Conservation (phyloP, 2,329 filamentous ascomycete genomes). For the Aspergillus arachidicola region DNA sequence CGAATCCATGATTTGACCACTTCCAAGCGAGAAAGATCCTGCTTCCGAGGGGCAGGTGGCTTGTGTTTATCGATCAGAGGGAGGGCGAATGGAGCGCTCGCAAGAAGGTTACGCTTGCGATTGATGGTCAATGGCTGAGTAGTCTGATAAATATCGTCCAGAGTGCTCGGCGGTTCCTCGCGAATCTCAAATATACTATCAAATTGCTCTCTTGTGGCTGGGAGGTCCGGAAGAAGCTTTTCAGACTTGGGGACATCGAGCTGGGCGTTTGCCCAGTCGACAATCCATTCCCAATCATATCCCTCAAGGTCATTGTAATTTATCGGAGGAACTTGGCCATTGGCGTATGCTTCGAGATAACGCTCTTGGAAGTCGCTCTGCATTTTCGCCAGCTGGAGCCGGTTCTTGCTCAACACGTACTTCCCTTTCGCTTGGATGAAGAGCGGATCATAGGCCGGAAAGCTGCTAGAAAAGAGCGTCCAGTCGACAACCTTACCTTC, state of each 20-base stretch:
- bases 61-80: slow-evolving; percentile 21
- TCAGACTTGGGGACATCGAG: slow-evolving; percentile 43
- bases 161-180: slow-evolving; percentile 32
- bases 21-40: slow-evolving; percentile 32
- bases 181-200: slow-evolving; percentile 45
- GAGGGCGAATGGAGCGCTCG: slow-evolving; percentile 40
- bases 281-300: slow-evolving; percentile 51
- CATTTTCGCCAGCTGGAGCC: slow-evolving; percentile 46
- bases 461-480: slow-evolving; percentile 45
- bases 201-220: slow-evolving; percentile 46
- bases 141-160: slow-evolving; percentile 41
- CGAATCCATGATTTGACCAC: slow-evolving; percentile 52
- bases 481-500: slow-evolving; percentile 49
- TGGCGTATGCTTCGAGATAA: slow-evolving; percentile 49
- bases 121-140: slow-evolving; percentile 34
- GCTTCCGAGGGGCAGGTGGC: slow-evolving; percentile 14
- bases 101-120: slow-evolving; percentile 37
- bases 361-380: slow-evolving; percentile 50
- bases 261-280: slow-evolving; percentile 49
- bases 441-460: slow-evolving; percentile 43
- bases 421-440: slow-evolving; percentile 44
- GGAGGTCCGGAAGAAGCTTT: slow-evolving; percentile 46
- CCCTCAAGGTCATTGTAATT: slow-evolving; percentile 46
- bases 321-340: slow-evolving; percentile 45
- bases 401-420: slow-evolving; percentile 38